Evolutionary conservation across 345 rosid species (phyloP).

Genomic region (Camelina sativa): DNA sequence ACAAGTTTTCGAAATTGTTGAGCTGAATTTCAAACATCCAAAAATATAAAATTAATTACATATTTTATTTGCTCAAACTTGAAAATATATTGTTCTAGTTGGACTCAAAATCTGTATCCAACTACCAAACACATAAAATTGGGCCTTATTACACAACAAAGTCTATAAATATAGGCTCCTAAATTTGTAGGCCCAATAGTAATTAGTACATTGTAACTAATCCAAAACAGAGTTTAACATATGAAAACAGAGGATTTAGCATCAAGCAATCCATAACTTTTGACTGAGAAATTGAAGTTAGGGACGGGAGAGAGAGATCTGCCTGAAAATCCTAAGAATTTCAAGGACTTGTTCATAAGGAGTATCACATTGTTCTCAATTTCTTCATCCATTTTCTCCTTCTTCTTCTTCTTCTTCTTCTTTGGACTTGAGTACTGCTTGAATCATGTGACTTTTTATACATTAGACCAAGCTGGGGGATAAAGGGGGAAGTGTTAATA

Average conservation of each 20-base stretch:
- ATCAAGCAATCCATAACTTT: constrained; percentile 3
- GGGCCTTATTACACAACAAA: background rate
- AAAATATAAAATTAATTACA: background rate
- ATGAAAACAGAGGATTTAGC: background rate
- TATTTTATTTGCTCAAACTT: background rate
- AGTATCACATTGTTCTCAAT: constrained; percentile 42
- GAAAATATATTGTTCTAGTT: background rate
- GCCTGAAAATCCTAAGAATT: constrained; percentile 39
- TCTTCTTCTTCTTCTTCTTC: constrained; percentile 43
- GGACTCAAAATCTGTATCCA: constrained; percentile 21
- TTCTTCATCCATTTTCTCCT: no score
- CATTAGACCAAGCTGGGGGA: no score
- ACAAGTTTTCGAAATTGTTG: background rate
- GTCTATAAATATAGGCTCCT: background rate
- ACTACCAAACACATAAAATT: background rate
- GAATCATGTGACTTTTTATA: constrained; percentile 6
- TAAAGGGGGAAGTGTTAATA: no score
- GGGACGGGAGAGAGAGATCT: constrained; percentile 18
- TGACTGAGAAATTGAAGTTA: background rate
- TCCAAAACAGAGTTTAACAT: background rate
- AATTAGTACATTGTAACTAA: background rate
- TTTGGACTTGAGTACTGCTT: constrained; percentile 11
- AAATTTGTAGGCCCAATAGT: background rate
- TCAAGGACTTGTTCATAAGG: constrained; percentile 45
- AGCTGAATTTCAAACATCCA: background rate